phyloP scores from a whole-genome alignment of 371 early-diverging fungal genomes.

The Mucor irregularis region DNA sequence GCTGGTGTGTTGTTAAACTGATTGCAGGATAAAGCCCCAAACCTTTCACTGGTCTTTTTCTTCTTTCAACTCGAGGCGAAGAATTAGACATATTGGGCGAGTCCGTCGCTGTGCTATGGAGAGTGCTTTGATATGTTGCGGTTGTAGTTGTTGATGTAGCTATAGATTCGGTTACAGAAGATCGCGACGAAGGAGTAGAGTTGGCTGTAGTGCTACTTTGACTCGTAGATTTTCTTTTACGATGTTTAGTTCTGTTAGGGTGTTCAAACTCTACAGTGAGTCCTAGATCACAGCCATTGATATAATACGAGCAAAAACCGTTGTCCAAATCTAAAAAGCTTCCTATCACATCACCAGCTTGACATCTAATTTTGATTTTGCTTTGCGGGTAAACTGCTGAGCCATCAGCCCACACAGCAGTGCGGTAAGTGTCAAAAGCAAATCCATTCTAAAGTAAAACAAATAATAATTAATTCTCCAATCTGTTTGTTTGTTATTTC shows the following conservation, averaged over 20 bases:
- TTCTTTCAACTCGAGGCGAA: neutral
- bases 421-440: constrained; percentile 61
- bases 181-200: neutral
- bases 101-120: neutral
- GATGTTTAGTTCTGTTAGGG: constrained; percentile 16
- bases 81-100: neutral
- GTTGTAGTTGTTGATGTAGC: neutral
- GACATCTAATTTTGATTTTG: constrained; percentile 30
- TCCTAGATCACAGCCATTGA: constrained; percentile 44
- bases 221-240: neutral
- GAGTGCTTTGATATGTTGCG: too few relatives aligned
- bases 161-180: constrained; percentile 6
- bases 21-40: constrained; percentile 49
- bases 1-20: constrained; percentile 48
- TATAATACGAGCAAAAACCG: constrained; percentile 46
- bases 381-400: constrained; percentile 42
- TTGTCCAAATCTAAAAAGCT: constrained; percentile 48
- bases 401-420: constrained; percentile 58
- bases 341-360: constrained; percentile 49
- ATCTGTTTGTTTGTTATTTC: neutral
- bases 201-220: too few relatives aligned
- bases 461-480: constrained; percentile 4
- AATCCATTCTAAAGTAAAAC: constrained; percentile 49
- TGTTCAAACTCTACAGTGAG: constrained; percentile 49
- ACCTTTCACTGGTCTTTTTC: constrained; percentile 10